Evolutionary conservation across 768 basidiomycete species (phyloP).

Genomic region (Collybia nuda): DNA sequence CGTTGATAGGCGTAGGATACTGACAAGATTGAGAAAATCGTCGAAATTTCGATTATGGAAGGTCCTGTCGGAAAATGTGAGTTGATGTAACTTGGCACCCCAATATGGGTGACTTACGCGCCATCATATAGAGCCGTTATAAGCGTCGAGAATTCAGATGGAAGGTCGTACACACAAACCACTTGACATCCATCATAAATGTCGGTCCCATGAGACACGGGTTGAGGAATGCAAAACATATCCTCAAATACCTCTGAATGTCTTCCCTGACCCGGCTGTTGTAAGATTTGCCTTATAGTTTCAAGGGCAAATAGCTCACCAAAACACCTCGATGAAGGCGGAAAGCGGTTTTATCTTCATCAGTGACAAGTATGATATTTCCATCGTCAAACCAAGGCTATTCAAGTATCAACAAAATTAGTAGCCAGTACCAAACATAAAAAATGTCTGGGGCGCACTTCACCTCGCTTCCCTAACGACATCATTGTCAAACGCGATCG

Average conservation of each 20-base stretch:
- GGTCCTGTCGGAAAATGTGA: conserved; percentile 19
- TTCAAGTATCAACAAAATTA: too few relatives aligned
- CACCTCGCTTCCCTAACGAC: conserved; percentile 11
- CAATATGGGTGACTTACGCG: conserved; percentile 35
- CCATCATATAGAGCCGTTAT: conserved; percentile 59
- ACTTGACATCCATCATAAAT: conserved; percentile 47
- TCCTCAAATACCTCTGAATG: conserved; percentile 58
- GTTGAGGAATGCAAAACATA: conserved; percentile 53
- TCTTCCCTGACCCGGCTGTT: conserved; percentile 31
- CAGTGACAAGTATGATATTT: conserved; percentile 51
- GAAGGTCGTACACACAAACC: conserved; percentile 51
- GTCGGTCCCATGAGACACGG: conserved; percentile 26
- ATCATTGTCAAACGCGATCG: neutral
- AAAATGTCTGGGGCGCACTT: conserved; percentile 11
- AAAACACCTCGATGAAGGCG: conserved; percentile 52
- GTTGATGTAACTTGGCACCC: neutral
- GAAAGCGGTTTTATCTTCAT: conserved; percentile 43
- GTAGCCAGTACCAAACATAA: neutral
- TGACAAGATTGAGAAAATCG: conserved; percentile 58
- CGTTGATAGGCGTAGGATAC: conserved; percentile 55
- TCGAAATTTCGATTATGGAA: conserved; percentile 38
- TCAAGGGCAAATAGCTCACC: conserved; percentile 18
- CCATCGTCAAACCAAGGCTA: conserved; percentile 64
- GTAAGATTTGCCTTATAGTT: neutral
- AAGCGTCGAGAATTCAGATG: conserved; percentile 47